Evolutionary conservation across 441 rosid genomes (phyloP).

Genomic region (Raphanus hybrid): DNA sequence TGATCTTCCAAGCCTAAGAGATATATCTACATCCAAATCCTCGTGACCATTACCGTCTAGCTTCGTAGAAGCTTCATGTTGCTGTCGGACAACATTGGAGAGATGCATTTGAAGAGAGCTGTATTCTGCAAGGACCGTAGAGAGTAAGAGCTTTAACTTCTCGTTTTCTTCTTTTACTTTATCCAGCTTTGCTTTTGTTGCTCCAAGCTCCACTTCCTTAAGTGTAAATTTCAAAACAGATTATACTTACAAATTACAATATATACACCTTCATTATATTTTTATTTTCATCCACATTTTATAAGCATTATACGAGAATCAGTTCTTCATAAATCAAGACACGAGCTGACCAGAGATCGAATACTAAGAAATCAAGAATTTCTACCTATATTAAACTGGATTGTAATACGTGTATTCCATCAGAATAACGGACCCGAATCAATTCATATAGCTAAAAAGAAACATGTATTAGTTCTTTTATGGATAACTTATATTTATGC

Average conservation of each 20-base stretch:
- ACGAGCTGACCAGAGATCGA: neutral
- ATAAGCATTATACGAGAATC: neutral
- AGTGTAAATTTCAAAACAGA: neutral
- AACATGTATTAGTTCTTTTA: neutral
- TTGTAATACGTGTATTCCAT: neutral
- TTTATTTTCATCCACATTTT: neutral
- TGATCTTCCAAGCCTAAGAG: conserved; percentile 60
- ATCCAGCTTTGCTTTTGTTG: conserved; percentile 50
- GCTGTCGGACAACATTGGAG: conserved; percentile 34
- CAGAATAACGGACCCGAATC: neutral
- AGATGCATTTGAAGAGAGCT: conserved; percentile 50
- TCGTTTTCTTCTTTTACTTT: conserved; percentile 57
- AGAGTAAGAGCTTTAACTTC: conserved; percentile 48
- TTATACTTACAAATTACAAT: neutral
- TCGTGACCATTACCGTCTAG: conserved; percentile 10
- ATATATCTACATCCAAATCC: conserved; percentile 40
- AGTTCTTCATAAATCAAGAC: no score
- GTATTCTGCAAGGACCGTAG: conserved; percentile 51
- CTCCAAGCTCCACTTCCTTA: conserved; percentile 52
- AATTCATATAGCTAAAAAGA: neutral
- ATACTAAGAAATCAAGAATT: neutral
- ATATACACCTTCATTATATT: neutral
- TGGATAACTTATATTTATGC: neutral
- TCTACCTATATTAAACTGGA: neutral
- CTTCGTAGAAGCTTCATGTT: conserved; percentile 27